These are phyloP conservation scores for Simplicillium sp. DNA, from an alignment of 2,329 filamentous ascomycete genomes.

Conservation along the genomic window DNA sequence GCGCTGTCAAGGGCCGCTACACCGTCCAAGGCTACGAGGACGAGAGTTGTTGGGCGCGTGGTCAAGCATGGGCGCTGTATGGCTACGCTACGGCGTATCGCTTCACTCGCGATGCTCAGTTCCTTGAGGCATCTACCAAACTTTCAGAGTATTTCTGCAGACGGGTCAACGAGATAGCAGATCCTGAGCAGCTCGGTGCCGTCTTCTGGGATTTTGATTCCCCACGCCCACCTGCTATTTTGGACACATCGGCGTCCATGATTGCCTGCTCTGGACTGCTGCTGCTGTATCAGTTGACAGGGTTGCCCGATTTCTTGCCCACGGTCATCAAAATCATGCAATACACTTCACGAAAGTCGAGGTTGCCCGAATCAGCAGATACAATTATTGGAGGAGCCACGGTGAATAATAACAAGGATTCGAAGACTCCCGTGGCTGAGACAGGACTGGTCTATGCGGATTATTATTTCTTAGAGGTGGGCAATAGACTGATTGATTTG, in stretches of 20 bases:
- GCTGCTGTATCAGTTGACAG: slow-evolving; percentile 5
- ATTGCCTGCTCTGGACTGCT: slow-evolving; percentile 8
- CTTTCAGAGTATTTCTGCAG: slow-evolving; percentile 4
- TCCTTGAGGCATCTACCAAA: slow-evolving; percentile 5
- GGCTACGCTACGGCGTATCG: slow-evolving; percentile 7
- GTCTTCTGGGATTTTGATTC: slow-evolving; percentile 10
- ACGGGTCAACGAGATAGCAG: slow-evolving; percentile 4
- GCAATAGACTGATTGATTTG: slow-evolving; percentile 7
- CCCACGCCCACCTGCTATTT: slow-evolving; percentile 5
- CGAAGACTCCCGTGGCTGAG: slow-evolving; percentile 2
- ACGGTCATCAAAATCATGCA: slow-evolving; percentile 6
- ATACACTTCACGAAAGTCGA: slow-evolving; percentile 2
- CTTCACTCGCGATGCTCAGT: slow-evolving; percentile 5
- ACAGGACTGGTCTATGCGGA: slow-evolving; percentile 8
- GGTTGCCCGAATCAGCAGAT: slow-evolving; percentile 3
- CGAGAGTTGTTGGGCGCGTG: slow-evolving; percentile 7
- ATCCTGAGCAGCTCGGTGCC: background rate
- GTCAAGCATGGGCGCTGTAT: slow-evolving; percentile 8
- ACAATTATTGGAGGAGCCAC: slow-evolving; percentile 7
- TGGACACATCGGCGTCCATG: slow-evolving; percentile 7
- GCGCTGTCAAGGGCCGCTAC: slow-evolving; percentile 6
- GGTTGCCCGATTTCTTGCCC: slow-evolving; percentile 5
- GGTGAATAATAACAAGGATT: slow-evolving; percentile 7
- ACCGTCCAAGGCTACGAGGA: slow-evolving; percentile 8
- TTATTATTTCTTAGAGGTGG: slow-evolving; percentile 9